Conservation (phyloP, 257 asterid genomes). For the Phtheirospermum japonicum region DNA sequence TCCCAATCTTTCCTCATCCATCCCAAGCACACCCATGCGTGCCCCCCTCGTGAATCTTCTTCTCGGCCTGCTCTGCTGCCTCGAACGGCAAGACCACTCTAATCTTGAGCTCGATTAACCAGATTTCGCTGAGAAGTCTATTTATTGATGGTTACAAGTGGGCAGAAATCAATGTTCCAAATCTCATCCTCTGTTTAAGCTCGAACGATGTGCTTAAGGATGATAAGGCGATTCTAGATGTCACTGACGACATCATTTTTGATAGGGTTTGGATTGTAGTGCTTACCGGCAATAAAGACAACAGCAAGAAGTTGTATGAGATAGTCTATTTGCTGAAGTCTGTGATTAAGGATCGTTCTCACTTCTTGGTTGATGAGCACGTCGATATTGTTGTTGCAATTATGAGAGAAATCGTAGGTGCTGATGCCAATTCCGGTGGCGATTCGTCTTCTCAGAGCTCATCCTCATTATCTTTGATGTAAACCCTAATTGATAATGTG, state of each 20-base stretch:
- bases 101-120: constrained; percentile 17
- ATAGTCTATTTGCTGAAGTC: constrained; percentile 81
- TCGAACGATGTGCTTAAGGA: constrained; percentile 53
- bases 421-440: too few relatives aligned
- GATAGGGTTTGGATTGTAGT: constrained; percentile 71
- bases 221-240: constrained; percentile 39
- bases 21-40: too few relatives aligned
- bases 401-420: too few relatives aligned
- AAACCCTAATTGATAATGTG: too few relatives aligned
- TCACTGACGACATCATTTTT: constrained; percentile 56
- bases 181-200: constrained; percentile 53
- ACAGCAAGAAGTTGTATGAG: constrained; percentile 66
- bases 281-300: constrained; percentile 59
- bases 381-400: constrained; percentile 47
- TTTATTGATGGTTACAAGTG: constrained; percentile 95
- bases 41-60: too few relatives aligned
- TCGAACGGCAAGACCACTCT: too few relatives aligned
- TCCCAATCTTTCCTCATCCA: too few relatives aligned
- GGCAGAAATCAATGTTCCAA: constrained; percentile 77
- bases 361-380: too few relatives aligned
- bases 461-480: too few relatives aligned
- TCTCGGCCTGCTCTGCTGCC: too few relatives aligned
- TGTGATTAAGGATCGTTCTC: constrained; percentile 67
- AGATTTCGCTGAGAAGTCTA: constrained; percentile 56
- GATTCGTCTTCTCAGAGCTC: too few relatives aligned